Conservation (phyloP, 148 eudicot species). For the Suaeda aralocaspica region DNA sequence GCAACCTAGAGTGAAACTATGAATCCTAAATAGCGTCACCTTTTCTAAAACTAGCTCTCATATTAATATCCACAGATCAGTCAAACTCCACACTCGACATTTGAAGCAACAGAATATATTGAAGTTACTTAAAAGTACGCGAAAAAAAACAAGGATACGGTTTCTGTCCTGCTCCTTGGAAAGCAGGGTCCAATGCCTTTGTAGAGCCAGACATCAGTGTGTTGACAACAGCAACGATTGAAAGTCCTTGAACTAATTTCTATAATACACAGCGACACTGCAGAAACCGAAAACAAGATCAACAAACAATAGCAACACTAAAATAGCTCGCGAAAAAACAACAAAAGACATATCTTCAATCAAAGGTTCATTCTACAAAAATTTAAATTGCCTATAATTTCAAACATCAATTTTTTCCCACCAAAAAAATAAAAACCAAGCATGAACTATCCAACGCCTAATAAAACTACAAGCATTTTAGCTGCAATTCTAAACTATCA, state of each 20-base stretch:
- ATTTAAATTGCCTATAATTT: not conserved
- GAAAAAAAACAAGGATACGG: slow-evolving; percentile 59
- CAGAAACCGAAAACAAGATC: not conserved
- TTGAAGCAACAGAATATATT: not conserved
- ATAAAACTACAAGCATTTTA: not conserved
- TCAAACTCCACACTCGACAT: not conserved
- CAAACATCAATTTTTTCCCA: not conserved
- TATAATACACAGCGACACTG: slow-evolving; percentile 9
- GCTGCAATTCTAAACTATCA: not conserved
- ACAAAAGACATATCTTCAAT: not conserved
- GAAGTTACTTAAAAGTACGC: not conserved
- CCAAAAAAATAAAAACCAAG: not conserved
- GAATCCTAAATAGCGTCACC: not conserved
- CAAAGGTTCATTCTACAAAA: not conserved
- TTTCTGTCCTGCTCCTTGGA: slow-evolving; percentile 87
- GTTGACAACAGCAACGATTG: not conserved
- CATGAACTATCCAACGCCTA: not conserved
- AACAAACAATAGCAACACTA: not conserved
- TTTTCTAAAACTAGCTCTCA: not conserved
- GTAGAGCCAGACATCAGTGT: slow-evolving; percentile 57
- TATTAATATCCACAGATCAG: not conserved
- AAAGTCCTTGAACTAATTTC: slow-evolving; percentile 9
- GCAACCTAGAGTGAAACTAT: not conserved
- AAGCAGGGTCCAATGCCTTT: slow-evolving; percentile 89
- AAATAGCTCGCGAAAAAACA: not conserved